Percentiles rank a stretch among this genome's conserved stretches.
Evolutionary conservation across 2,329 filamentous ascomycete species (phyloP).

Genomic region (Massarina eburnea): DNA sequence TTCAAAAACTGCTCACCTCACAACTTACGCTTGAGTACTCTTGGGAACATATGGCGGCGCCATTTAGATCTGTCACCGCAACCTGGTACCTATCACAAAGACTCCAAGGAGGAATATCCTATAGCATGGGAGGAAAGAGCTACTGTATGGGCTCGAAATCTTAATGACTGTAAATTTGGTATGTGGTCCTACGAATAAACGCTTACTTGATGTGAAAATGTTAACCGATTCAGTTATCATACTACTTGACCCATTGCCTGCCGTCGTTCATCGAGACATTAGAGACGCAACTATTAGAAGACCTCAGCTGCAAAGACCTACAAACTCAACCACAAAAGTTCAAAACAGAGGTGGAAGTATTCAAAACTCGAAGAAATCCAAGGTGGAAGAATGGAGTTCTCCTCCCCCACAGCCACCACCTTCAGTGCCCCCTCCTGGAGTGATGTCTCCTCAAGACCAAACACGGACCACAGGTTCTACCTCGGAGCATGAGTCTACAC

Average conservation of each 20-base stretch:
- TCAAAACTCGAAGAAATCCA: too few relatives aligned
- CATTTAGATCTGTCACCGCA: constrained; percentile 10
- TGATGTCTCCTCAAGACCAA: too few relatives aligned
- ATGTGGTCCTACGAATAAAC: too few relatives aligned
- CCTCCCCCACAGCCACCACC: too few relatives aligned
- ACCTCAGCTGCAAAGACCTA: too few relatives aligned
- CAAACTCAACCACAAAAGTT: too few relatives aligned
- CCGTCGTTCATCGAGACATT: background rate
- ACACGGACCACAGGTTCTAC: background rate
- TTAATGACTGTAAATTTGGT: constrained; percentile 12
- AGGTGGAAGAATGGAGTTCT: too few relatives aligned
- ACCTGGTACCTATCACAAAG: constrained; percentile 9
- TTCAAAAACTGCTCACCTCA: constrained; percentile 4
- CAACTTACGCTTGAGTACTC: constrained; percentile 1
- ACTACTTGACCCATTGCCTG: constrained; percentile 11
- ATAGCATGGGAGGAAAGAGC: constrained; percentile 14
- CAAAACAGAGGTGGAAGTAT: too few relatives aligned
- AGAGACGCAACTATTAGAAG: background rate
- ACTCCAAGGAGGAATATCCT: constrained; percentile 8
- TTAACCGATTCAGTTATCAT: constrained; percentile 7
- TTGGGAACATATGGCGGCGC: constrained; percentile 13
- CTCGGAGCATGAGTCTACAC: background rate
- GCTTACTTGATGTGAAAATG: too few relatives aligned
- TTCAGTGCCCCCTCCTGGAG: too few relatives aligned
- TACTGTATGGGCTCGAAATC: constrained; percentile 11